Evolutionary conservation across 2,329 filamentous ascomycete genomes (phyloP).

Genomic region (Colletotrichum agaves): DNA sequence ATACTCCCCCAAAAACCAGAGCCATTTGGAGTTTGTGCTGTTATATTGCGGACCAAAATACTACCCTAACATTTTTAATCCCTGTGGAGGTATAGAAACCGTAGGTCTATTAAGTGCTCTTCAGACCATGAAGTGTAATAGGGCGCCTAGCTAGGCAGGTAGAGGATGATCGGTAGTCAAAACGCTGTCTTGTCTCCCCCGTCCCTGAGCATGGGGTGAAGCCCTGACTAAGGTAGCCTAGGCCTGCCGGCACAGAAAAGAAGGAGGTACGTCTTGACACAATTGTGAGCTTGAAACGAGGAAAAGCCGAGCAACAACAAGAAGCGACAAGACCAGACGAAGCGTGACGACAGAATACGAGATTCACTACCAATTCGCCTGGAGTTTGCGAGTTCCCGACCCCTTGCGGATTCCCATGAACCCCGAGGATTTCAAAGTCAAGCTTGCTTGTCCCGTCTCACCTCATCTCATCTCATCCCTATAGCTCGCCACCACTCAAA

Average conservation of each 20-base stretch:
- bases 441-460: neutral
- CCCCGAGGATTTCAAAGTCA: neutral
- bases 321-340: conserved; percentile 12
- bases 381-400: conserved; percentile 14
- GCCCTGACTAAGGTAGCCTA: no score
- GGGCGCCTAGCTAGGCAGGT: no score
- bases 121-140: no score
- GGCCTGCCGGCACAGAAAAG: neutral
- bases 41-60: no score
- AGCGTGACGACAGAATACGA: conserved; percentile 5
- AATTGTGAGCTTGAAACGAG: conserved; percentile 22
- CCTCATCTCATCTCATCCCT: neutral
- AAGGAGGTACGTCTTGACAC: conserved; percentile 17
- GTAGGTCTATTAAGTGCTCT: no score
- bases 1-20: no score
- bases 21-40: no score
- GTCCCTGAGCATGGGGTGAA: no score
- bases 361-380: neutral
- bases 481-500: neutral
- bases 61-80: no score
- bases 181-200: no score
- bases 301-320: conserved; percentile 21
- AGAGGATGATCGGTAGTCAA: no score
- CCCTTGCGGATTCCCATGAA: conserved; percentile 8
- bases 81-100: no score